phyloP scores from a whole-genome alignment of 2,329 filamentous ascomycete species.

The Fusarium succisae region DNA sequence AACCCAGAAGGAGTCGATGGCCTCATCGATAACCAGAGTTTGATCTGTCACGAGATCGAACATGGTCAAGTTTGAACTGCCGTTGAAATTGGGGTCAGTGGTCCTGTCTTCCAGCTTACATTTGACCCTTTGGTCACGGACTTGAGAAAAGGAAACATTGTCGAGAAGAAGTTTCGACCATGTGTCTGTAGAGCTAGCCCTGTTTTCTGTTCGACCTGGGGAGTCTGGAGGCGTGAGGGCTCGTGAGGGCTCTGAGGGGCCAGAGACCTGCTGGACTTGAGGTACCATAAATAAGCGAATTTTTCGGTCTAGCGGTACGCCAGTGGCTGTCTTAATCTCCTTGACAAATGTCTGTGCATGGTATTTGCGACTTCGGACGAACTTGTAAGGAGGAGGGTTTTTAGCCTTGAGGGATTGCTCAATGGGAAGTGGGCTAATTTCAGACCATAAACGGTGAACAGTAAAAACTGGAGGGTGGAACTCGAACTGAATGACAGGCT shows the following conservation, averaged over 20 bases:
- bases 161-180: slow-evolving; percentile 58
- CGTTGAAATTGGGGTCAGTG: slow-evolving; percentile 79
- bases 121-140: slow-evolving; percentile 40
- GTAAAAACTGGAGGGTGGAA: slow-evolving; percentile 86
- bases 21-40: slow-evolving; percentile 85
- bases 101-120: slow-evolving; percentile 69
- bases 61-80: slow-evolving; percentile 70
- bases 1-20: slow-evolving; percentile 65
- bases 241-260: slow-evolving; percentile 46
- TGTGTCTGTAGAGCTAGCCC: slow-evolving; percentile 40
- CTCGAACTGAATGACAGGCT: slow-evolving; percentile 80
- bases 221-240: slow-evolving; percentile 54
- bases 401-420: slow-evolving; percentile 69
- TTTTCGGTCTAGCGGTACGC: slow-evolving; percentile 75
- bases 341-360: slow-evolving; percentile 79
- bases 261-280: slow-evolving; percentile 52
- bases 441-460: slow-evolving; percentile 79
- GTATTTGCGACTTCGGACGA: slow-evolving; percentile 77
- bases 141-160: slow-evolving; percentile 62
- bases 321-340: slow-evolving; percentile 73
- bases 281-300: slow-evolving; percentile 78
- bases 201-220: slow-evolving; percentile 43
- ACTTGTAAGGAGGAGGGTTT: slow-evolving; percentile 68
- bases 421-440: slow-evolving; percentile 64
- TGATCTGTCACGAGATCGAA: slow-evolving; percentile 77